These are phyloP conservation scores for Russula abietina DNA, from an alignment of 768 basidiomycete species.

Conservation along the genomic window DNA sequence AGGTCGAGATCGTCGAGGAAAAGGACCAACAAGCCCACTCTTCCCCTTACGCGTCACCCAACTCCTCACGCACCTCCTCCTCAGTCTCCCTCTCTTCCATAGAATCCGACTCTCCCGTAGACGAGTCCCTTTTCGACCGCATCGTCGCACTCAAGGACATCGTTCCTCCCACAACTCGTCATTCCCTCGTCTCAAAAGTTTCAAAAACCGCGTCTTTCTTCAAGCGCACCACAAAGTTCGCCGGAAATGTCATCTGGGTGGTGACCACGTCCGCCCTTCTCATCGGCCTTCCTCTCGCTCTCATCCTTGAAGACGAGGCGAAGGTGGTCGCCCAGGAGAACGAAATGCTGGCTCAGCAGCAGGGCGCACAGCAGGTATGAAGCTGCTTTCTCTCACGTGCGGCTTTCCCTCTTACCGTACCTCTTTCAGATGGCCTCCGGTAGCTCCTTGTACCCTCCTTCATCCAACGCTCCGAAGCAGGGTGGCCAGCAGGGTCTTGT, in stretches of 20 bases:
- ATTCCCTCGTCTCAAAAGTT: constrained; percentile 57
- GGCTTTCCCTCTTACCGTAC: background rate
- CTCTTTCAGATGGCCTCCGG: constrained; percentile 22
- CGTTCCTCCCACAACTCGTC: constrained; percentile 85
- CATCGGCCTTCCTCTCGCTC: constrained; percentile 87
- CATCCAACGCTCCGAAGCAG: constrained; percentile 18
- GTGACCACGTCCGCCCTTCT: constrained; percentile 90
- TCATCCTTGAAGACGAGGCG: constrained; percentile 93
- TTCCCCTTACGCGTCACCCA: constrained; percentile 69
- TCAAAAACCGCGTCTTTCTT: constrained; percentile 56
- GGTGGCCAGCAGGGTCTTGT: constrained; percentile 23
- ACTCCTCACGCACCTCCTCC: constrained; percentile 67
- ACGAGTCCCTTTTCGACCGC: constrained; percentile 86
- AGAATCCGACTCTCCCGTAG: constrained; percentile 59
- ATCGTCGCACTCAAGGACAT: constrained; percentile 92
- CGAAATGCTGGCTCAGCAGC: constrained; percentile 89
- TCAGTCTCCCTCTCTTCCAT: constrained; percentile 75
- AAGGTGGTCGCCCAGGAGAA: constrained; percentile 92
- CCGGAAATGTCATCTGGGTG: constrained; percentile 91
- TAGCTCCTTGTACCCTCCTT: constrained; percentile 21
- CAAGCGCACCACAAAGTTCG: constrained; percentile 60
- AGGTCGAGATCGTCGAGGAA: constrained; percentile 83
- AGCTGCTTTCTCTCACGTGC: too few relatives aligned
- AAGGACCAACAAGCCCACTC: constrained; percentile 52
- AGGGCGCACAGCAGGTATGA: constrained; percentile 80